Conservation (phyloP, 768 basidiomycete species). For the Termitomyces bulborhizus region DNA sequence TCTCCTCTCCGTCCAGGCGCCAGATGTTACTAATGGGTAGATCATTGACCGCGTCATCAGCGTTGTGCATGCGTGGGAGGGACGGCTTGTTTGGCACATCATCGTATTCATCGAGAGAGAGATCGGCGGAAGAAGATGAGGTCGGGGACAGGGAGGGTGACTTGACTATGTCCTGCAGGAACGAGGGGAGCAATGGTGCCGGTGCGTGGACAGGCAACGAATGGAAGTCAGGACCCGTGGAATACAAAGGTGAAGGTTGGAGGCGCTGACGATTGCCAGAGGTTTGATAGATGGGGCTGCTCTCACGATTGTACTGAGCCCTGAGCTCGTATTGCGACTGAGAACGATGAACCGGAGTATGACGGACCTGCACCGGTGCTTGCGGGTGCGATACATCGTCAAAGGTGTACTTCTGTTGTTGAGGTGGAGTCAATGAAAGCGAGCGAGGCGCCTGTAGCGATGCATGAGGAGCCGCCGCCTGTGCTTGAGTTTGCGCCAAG, state of each 20-base stretch:
- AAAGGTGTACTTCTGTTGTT: conserved; percentile 34
- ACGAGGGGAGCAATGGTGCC: conserved; percentile 65
- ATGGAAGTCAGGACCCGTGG: conserved; percentile 28
- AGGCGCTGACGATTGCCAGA: conserved; percentile 30
- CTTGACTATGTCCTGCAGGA: conserved; percentile 69
- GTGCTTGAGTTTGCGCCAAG: conserved; percentile 48
- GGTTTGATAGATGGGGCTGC: conserved; percentile 60
- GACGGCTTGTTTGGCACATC: conserved; percentile 23
- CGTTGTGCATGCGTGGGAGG: conserved; percentile 22
- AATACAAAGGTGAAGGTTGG: conserved; percentile 31
- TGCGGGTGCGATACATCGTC: conserved; percentile 30
- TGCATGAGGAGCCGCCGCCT: conserved; percentile 8
- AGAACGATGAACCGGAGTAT: conserved; percentile 39
- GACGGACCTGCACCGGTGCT: conserved; percentile 18
- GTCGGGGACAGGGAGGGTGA: conserved; percentile 61
- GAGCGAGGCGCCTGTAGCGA: conserved; percentile 26
- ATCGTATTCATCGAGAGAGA: conserved; percentile 57
- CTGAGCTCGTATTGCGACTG: conserved; percentile 46
- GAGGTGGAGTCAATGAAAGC: conserved; percentile 42
- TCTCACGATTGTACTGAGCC: conserved; percentile 30
- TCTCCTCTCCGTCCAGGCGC: conserved; percentile 69
- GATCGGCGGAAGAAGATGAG: conserved; percentile 59
- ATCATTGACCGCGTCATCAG: conserved; percentile 22
- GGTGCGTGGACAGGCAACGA: conserved; percentile 29
- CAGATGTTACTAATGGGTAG: conserved; percentile 54